These are phyloP conservation scores for Cyclostephanos tholiformis DNA, from an alignment of 108 stramenopile genomes.

Conservation along the genomic window DNA sequence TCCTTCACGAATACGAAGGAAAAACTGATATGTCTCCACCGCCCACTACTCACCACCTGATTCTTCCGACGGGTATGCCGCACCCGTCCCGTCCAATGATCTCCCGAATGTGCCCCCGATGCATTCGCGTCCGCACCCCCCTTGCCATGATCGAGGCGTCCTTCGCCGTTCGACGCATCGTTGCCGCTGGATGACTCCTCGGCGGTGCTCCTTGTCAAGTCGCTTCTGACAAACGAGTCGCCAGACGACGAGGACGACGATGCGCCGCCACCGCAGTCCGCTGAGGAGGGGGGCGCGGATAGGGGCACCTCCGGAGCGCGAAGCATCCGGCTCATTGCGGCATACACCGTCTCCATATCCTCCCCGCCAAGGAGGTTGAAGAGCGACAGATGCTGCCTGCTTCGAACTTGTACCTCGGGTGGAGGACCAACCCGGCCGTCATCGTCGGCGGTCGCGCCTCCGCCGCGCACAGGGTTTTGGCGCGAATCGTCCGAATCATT, in stretches of 20 bases:
- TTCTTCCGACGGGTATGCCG: slow-evolving; percentile 50
- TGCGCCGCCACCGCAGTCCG: too few species aligned
- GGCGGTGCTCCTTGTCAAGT: slow-evolving; percentile 8
- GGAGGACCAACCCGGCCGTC: background rate
- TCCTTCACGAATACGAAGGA: slow-evolving; percentile 2
- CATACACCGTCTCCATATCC: slow-evolving; percentile 79
- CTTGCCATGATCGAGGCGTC: background rate
- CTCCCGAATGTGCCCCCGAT: slow-evolving; percentile 26
- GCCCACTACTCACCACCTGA: slow-evolving; percentile 43
- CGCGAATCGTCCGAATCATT: slow-evolving; percentile 2
- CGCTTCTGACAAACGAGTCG: slow-evolving; percentile 26
- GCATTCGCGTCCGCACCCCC: background rate
- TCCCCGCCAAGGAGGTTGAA: slow-evolving; percentile 77
- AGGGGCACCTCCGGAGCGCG: slow-evolving; percentile 13
- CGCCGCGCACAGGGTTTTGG: slow-evolving; percentile 6
- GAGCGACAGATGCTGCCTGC: slow-evolving; percentile 61
- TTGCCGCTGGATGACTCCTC: slow-evolving; percentile 26
- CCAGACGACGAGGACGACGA: slow-evolving; percentile 20
- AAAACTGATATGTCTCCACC: background rate
- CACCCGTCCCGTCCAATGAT: slow-evolving; percentile 69
- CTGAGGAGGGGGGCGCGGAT: too few species aligned
- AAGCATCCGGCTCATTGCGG: slow-evolving; percentile 80
- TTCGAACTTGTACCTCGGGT: slow-evolving; percentile 18
- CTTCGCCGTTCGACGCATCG: slow-evolving; percentile 19
- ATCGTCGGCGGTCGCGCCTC: background rate